These are phyloP conservation scores for Anisodus acutangulus DNA, from an alignment of 257 asterid genomes.

Conservation along the genomic window DNA sequence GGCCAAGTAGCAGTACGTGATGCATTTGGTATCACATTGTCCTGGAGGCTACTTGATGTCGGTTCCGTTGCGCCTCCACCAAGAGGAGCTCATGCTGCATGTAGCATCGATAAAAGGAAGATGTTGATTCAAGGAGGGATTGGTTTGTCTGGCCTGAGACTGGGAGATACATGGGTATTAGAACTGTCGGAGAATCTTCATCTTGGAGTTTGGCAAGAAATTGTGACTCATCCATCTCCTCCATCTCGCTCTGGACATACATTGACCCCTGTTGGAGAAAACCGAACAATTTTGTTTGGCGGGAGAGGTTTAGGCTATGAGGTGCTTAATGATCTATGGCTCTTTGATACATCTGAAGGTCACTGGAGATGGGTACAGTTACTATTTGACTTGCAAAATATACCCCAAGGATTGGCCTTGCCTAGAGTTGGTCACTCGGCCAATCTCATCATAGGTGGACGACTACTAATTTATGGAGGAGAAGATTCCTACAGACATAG, in stretches of 20 bases:
- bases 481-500: conserved; percentile 75
- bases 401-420: conserved; percentile 67
- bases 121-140: conserved; percentile 91
- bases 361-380: conserved; percentile 68
- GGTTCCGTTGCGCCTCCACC: conserved; percentile 66
- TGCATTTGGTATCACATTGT: conserved; percentile 51
- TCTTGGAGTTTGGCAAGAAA: conserved; percentile 69
- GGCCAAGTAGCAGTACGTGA: conserved; percentile 56
- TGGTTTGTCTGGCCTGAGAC: conserved; percentile 62
- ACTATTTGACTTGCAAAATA: conserved; percentile 50
- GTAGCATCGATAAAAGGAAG: conserved; percentile 56
- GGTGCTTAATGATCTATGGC: conserved; percentile 80
- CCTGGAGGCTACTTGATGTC: conserved; percentile 75
- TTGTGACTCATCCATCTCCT: conserved; percentile 59
- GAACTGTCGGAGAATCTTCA: conserved; percentile 62
- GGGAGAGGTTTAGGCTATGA: conserved; percentile 82
- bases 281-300: conserved; percentile 67
- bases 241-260: conserved; percentile 92
- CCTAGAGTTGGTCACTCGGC: conserved; percentile 97
- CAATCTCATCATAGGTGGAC: conserved; percentile 70
- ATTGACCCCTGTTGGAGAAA: conserved; percentile 61
- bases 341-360: conserved; percentile 54
- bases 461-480: conserved; percentile 80
- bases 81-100: conserved; percentile 92
- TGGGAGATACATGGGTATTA: conserved; percentile 79